These are phyloP conservation scores for Cystofilobasidium capitatum DNA, from an alignment of 768 basidiomycete genomes.

Conservation along the genomic window DNA sequence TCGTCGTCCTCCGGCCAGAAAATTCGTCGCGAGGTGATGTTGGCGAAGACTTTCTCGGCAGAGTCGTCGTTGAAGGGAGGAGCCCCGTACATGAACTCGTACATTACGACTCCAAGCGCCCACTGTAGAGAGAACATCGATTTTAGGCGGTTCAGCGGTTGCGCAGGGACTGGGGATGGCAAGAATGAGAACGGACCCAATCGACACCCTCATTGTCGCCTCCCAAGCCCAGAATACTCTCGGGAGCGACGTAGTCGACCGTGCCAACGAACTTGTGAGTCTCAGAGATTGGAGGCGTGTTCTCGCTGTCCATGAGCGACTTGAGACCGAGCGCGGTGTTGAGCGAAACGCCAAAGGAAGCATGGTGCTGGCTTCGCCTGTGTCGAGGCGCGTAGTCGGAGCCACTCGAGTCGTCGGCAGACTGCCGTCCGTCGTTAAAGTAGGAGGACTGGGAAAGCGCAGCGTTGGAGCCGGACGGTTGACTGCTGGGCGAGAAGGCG, in stretches of 20 bases:
- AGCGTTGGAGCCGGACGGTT: conserved; percentile 30
- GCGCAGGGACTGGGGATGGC: conserved; percentile 25
- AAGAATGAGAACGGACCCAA: conserved; percentile 57
- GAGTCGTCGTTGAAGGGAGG: conserved; percentile 97
- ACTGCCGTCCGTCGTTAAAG: conserved; percentile 32
- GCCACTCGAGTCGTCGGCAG: conserved; percentile 58
- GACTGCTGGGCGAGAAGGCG: conserved; percentile 34
- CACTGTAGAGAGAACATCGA: conserved; percentile 50
- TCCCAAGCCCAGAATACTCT: conserved; percentile 73
- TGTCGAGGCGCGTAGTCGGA: conserved; percentile 12
- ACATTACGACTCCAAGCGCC: conserved; percentile 95
- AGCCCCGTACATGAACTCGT: conserved; percentile 92
- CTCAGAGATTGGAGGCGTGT: conserved; percentile 45
- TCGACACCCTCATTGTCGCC: conserved; percentile 93
- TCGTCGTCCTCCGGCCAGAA: conserved; percentile 95
- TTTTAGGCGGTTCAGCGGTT: conserved; percentile 1
- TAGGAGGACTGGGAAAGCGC: conserved; percentile 37
- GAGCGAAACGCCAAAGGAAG: conserved; percentile 76
- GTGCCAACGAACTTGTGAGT: conserved; percentile 94
- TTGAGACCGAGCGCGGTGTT: conserved; percentile 54
- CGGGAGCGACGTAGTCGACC: conserved; percentile 89
- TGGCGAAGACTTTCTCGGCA: conserved; percentile 95
- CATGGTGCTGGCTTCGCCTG: background rate
- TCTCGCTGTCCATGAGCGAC: conserved; percentile 8
- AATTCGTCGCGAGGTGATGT: conserved; percentile 85